Evolutionary conservation across 139 green algal species (phyloP).

Genomic region (Zygnema cylindricum): DNA sequence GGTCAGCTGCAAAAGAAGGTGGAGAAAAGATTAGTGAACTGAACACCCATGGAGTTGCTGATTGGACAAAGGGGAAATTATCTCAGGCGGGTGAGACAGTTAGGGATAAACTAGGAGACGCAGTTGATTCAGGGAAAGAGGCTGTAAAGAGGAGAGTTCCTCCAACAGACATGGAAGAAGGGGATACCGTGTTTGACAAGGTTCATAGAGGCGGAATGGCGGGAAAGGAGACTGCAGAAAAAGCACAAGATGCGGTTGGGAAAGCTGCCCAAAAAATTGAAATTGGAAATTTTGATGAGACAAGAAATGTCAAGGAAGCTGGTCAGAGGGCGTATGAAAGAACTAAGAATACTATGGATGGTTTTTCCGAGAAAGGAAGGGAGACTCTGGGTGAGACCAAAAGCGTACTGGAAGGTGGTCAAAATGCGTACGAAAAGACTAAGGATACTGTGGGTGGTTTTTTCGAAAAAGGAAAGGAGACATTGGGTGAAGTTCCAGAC

Average conservation of each 20-base stretch:
- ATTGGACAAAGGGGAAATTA: too few species aligned
- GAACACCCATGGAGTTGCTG: background rate
- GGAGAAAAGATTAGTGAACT: too few species aligned
- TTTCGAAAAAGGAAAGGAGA: too few species aligned
- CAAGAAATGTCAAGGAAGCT: background rate
- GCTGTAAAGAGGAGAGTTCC: too few species aligned
- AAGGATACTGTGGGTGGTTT: background rate
- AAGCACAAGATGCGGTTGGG: background rate
- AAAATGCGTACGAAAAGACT: background rate
- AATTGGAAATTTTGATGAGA: too few species aligned
- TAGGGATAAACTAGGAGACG: too few species aligned
- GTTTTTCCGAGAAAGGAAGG: background rate
- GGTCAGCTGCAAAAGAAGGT: too few species aligned
- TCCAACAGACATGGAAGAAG: too few species aligned
- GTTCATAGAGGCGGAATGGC: too few species aligned
- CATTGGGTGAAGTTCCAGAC: background rate
- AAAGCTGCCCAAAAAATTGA: background rate
- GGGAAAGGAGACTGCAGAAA: background rate
- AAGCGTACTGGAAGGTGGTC: background rate
- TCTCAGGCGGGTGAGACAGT: background rate
- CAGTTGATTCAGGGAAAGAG: too few species aligned
- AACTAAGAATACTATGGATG: background rate
- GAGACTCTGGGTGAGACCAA: background rate
- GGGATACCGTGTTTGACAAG: too few species aligned
- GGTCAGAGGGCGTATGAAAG: background rate